These are phyloP conservation scores for Microstroma glucosiphilum DNA, from an alignment of 1,284 basidiomycete genomes.

Conservation along the genomic window DNA sequence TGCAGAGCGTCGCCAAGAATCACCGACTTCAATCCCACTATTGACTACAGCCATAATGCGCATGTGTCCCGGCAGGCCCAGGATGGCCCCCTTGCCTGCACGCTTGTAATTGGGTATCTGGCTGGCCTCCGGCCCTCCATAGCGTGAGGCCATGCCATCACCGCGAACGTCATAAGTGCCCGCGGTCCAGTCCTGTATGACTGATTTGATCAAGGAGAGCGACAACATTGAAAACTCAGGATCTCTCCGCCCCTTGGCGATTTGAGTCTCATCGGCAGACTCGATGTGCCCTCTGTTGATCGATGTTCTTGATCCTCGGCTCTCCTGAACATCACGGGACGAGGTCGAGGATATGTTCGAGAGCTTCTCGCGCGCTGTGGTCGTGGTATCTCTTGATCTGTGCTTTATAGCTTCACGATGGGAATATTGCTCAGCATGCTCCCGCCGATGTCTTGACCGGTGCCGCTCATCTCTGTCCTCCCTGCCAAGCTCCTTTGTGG, in stretches of 20 bases:
- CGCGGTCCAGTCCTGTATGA: neutral
- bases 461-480: neutral
- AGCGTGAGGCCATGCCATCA: neutral
- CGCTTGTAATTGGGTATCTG: neutral
- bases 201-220: too few relatives aligned
- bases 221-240: too few relatives aligned
- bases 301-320: neutral
- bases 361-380: neutral
- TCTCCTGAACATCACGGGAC: neutral
- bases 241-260: too few relatives aligned
- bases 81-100: neutral
- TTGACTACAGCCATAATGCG: neutral
- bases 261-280: neutral
- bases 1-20: neutral
- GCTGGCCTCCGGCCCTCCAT: neutral
- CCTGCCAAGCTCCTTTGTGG: neutral
- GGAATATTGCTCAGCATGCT: too few relatives aligned
- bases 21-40: neutral
- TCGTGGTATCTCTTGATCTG: too few relatives aligned
- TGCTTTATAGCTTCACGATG: too few relatives aligned
- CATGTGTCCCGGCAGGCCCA: neutral
- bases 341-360: neutral
- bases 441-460: neutral
- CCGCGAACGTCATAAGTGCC: neutral
- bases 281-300: neutral